A percentile compares a stretch with the other conserved stretches of the same genome.
Evolutionary conservation across 2,329 filamentous ascomycete genomes (phyloP).

Genomic region (Tricladium varicosporioides): DNA sequence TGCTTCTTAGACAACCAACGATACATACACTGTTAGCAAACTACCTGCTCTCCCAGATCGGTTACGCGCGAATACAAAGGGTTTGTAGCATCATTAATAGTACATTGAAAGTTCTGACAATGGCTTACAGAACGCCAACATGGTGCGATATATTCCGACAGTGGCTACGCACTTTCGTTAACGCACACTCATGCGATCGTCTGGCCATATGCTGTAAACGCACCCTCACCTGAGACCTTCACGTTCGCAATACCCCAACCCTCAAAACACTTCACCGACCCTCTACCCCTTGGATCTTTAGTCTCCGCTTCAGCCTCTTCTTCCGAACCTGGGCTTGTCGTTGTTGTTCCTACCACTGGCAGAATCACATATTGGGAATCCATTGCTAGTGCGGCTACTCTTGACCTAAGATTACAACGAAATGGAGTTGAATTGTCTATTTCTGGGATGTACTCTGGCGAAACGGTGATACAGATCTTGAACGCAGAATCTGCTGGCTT

Average conservation of each 20-base stretch:
- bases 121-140: slow-evolving; percentile 55
- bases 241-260: slow-evolving; percentile 76
- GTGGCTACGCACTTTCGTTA: slow-evolving; percentile 74
- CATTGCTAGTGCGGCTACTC: slow-evolving; percentile 80
- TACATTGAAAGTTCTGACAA: slow-evolving; percentile 14
- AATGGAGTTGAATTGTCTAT: slow-evolving; percentile 76
- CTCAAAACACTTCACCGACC: slow-evolving; percentile 63
- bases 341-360: slow-evolving; percentile 80
- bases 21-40: slow-evolving; percentile 81
- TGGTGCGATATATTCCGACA: slow-evolving; percentile 63
- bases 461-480: slow-evolving; percentile 73
- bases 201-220: slow-evolving; percentile 80
- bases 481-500: slow-evolving; percentile 85
- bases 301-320: slow-evolving; percentile 75
- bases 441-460: slow-evolving; percentile 72
- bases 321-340: slow-evolving; percentile 81
- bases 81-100: slow-evolving; percentile 46
- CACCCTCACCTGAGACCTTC: slow-evolving; percentile 71
- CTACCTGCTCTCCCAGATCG: slow-evolving; percentile 78
- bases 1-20: slow-evolving; percentile 67
- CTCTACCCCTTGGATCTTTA: slow-evolving; percentile 78
- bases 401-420: slow-evolving; percentile 76
- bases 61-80: slow-evolving; percentile 62
- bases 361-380: slow-evolving; percentile 95
- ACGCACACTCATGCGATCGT: slow-evolving; percentile 81